Percentiles rank a stretch among this genome's conserved stretches.
phyloP scores from a whole-genome alignment of 495 filamentous ascomycete genomes.

The Tetracladium marchalianum region DNA sequence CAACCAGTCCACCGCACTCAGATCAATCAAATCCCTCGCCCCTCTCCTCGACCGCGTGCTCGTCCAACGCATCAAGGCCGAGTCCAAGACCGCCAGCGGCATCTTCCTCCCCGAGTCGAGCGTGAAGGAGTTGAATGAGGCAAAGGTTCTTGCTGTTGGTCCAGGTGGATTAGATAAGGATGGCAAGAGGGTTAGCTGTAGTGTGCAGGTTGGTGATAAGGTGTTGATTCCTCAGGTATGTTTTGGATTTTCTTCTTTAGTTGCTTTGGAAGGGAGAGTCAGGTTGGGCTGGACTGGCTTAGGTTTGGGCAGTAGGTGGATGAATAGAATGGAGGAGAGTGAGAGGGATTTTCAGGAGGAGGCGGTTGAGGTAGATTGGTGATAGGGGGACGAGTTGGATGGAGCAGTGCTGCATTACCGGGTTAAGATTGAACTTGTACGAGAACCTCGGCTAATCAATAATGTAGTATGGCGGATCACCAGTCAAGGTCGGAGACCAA shows the following conservation, averaged over 20 bases:
- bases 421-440: background rate
- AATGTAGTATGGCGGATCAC: constrained; percentile 80
- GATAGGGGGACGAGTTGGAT: background rate
- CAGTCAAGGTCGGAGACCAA: constrained; percentile 94
- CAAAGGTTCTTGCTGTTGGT: constrained; percentile 87
- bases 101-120: constrained; percentile 96
- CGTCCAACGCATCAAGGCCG: constrained; percentile 95
- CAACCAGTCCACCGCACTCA: constrained; percentile 53
- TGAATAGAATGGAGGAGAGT: constrained; percentile 1
- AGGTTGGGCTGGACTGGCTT: no score
- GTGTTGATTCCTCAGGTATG: constrained; percentile 93
- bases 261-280: constrained; percentile 1
- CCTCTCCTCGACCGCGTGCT: constrained; percentile 98
- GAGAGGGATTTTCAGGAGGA: constrained; percentile 4
- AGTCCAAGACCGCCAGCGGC: constrained; percentile 87
- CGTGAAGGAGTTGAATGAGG: constrained; percentile 98
- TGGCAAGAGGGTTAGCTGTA: constrained; percentile 73
- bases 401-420: background rate
- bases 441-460: constrained; percentile 24
- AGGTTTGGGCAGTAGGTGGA: constrained; percentile 1
- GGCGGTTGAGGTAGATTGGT: background rate
- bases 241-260: constrained; percentile 11
- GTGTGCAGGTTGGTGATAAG: constrained; percentile 75
- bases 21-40: constrained; percentile 88
- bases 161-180: constrained; percentile 80